phyloP scores from a whole-genome alignment of 768 basidiomycete species.

The Suillus discolor region DNA sequence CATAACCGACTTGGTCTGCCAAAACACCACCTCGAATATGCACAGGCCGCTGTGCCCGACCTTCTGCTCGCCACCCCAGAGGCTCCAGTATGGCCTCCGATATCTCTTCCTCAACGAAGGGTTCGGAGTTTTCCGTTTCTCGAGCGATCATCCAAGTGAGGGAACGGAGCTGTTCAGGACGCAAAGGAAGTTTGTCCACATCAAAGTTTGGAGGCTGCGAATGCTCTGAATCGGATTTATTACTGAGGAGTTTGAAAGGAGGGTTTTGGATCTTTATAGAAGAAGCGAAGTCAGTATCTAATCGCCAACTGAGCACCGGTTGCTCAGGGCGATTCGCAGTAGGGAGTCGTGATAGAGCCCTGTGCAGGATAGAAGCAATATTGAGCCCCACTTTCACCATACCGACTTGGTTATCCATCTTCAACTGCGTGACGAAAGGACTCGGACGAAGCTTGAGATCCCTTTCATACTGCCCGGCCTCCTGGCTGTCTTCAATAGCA shows the following conservation, averaged over 20 bases:
- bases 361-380: conserved; percentile 83
- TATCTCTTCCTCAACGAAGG: conserved; percentile 93
- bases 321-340: conserved; percentile 46
- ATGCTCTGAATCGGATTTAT: conserved; percentile 71
- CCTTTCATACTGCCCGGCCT: conserved; percentile 90
- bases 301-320: conserved; percentile 70
- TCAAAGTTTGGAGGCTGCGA: conserved; percentile 77
- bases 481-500: conserved; percentile 80
- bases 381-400: conserved; percentile 86
- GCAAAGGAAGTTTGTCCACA: conserved; percentile 52
- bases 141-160: conserved; percentile 90
- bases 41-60: conserved; percentile 77
- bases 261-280: conserved; percentile 58
- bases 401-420: conserved; percentile 62
- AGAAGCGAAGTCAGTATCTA: conserved; percentile 78
- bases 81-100: conserved; percentile 86
- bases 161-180: conserved; percentile 88
- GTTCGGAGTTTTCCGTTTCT: conserved; percentile 61
- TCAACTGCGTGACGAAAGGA: conserved; percentile 86
- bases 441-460: conserved; percentile 83
- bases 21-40: conserved; percentile 86
- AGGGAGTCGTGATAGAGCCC: conserved; percentile 81
- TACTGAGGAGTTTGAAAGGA: conserved; percentile 74
- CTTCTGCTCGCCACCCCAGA: conserved; percentile 94
- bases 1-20: conserved; percentile 96